A percentile compares a stretch with the other conserved stretches of the same genome.
These are phyloP conservation scores for Gilbertella persicaria DNA, from an alignment of 371 early-diverging fungal genomes.

Conservation along the genomic window DNA sequence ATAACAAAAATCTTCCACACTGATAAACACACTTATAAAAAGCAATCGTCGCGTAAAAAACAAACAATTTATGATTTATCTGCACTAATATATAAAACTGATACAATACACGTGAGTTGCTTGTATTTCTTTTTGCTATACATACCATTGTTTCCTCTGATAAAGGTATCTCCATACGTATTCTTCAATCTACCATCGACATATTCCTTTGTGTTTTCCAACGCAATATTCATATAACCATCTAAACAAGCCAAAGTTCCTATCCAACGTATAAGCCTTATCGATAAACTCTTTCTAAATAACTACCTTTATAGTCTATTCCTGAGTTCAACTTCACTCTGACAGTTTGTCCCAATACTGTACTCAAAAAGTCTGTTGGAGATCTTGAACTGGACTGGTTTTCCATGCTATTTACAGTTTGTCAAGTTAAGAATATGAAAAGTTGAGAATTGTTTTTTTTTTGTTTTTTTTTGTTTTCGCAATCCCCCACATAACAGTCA, in stretches of 20 bases:
- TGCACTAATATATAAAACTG: slow-evolving; percentile 54
- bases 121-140: not conserved
- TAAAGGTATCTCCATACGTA: slow-evolving; percentile 93
- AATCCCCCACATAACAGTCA: too few relatives aligned
- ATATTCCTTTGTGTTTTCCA: slow-evolving; percentile 95
- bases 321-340: slow-evolving; percentile 93
- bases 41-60: slow-evolving; percentile 6
- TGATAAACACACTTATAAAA: slow-evolving; percentile 12
- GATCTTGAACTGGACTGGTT: slow-evolving; percentile 43
- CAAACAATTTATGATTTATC: slow-evolving; percentile 19
- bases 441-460: not conserved
- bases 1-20: slow-evolving; percentile 1
- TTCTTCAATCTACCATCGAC: slow-evolving; percentile 91
- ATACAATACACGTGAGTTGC: not conserved
- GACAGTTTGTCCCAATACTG: slow-evolving; percentile 82
- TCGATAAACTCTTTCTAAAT: not conserved
- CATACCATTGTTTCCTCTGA: slow-evolving; percentile 98
- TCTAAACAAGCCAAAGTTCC: slow-evolving; percentile 95
- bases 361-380: slow-evolving; percentile 83
- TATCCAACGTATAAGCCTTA: slow-evolving; percentile 21
- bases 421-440: slow-evolving; percentile 8
- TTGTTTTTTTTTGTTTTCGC: not conserved
- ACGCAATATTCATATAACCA: slow-evolving; percentile 98
- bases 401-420: slow-evolving; percentile 19
- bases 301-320: slow-evolving; percentile 87